phyloP scores from a whole-genome alignment of 176 grass and related monocot genomes.

The Cenchrus fungigraminus region DNA sequence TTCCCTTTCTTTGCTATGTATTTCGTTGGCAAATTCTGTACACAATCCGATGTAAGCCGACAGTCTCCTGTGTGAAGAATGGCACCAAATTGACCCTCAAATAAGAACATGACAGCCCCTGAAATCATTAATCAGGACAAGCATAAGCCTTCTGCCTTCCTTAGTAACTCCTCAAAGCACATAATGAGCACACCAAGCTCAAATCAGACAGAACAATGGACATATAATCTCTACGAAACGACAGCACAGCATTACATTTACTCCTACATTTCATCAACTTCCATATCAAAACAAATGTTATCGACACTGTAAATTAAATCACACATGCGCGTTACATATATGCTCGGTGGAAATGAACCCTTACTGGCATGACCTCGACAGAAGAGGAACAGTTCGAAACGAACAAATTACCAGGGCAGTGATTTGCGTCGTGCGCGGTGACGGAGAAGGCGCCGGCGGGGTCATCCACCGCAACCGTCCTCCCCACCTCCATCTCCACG shows the following conservation, averaged over 20 bases:
- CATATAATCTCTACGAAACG: neutral
- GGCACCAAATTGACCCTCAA: slow-evolving; percentile 84
- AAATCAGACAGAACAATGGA: neutral
- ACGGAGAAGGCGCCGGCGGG: slow-evolving; percentile 62
- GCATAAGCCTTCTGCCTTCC: neutral
- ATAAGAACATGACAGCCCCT: slow-evolving; percentile 91
- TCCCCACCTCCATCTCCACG: slow-evolving; percentile 75
- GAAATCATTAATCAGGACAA: slow-evolving; percentile 11
- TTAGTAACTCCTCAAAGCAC: neutral
- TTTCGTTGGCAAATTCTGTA: slow-evolving; percentile 81
- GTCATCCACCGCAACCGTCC: slow-evolving; percentile 59
- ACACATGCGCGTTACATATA: neutral
- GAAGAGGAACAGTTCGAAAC: neutral
- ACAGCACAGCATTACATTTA: too few species aligned
- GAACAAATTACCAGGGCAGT: slow-evolving; percentile 69
- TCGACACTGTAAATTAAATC: neutral
- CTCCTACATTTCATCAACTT: too few species aligned
- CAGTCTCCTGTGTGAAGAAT: slow-evolving; percentile 89
- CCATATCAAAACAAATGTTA: neutral
- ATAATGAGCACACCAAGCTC: neutral
- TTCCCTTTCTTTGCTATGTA: slow-evolving; percentile 80
- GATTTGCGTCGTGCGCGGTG: slow-evolving; percentile 78
- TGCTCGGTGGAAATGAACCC: neutral
- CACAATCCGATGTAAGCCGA: slow-evolving; percentile 67
- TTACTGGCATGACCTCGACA: neutral